phyloP scores from a whole-genome alignment of 805 yeast genomes.

The Teunomyces panamensis region DNA sequence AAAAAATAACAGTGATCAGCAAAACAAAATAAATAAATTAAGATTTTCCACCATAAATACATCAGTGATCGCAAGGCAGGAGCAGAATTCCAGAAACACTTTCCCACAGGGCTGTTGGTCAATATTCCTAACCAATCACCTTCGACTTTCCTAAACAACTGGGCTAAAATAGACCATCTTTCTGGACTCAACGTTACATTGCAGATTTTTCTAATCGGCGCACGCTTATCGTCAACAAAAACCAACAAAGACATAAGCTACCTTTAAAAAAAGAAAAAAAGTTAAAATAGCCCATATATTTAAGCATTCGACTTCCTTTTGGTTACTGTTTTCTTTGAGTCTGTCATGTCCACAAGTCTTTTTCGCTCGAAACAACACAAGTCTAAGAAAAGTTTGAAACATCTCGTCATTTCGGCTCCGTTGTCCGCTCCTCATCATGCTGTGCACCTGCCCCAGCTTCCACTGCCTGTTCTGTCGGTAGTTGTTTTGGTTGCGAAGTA shows the following conservation, averaged over 20 bases:
- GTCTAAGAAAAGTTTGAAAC: conserved; percentile 24
- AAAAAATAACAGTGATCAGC: neutral
- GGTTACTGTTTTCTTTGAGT: neutral
- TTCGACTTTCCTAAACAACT: too few relatives aligned
- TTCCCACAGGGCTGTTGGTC: neutral
- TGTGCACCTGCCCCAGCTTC: conserved; percentile 11
- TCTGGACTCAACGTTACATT: neutral
- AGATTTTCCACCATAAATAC: neutral
- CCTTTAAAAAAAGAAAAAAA: too few relatives aligned
- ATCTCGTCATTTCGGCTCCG: conserved; percentile 26
- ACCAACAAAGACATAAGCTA: neutral
- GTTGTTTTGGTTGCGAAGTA: conserved; percentile 31
- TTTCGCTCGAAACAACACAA: conserved; percentile 19
- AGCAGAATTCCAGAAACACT: neutral
- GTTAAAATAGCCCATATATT: neutral
- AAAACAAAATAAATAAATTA: neutral
- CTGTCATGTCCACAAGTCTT: conserved; percentile 20
- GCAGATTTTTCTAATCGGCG: neutral
- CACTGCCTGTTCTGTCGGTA: conserved; percentile 9
- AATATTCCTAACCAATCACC: neutral
- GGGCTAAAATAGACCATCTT: neutral
- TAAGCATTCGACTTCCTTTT: neutral
- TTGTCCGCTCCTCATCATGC: conserved; percentile 6
- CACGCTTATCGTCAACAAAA: neutral
- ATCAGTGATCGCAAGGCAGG: neutral